A percentile compares a stretch with the other conserved stretches of the same genome.
Conservation (phyloP, 805 yeast genomes). For the Starmerella lactis-condensi region DNA sequence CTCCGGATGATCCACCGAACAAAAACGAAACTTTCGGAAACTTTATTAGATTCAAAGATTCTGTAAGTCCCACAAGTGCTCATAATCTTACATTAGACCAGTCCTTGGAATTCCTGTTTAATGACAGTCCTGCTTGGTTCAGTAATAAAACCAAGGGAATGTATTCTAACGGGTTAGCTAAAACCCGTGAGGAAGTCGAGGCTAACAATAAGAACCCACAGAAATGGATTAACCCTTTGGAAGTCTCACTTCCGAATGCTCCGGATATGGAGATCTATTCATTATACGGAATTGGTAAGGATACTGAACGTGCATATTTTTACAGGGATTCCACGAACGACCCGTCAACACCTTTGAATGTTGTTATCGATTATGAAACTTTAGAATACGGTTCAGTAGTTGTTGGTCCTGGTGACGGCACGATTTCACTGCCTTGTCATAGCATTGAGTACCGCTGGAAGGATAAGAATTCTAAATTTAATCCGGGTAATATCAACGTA, state of each 20-base stretch:
- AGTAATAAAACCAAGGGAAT: slow-evolving; percentile 41
- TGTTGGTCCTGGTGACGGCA: slow-evolving; percentile 90
- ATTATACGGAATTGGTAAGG: slow-evolving; percentile 91
- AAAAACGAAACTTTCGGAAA: slow-evolving; percentile 40
- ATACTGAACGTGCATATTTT: slow-evolving; percentile 82
- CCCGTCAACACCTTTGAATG: slow-evolving; percentile 35
- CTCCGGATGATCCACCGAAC: slow-evolving; percentile 38
- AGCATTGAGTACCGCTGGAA: slow-evolving; percentile 86
- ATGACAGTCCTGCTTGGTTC: slow-evolving; percentile 64
- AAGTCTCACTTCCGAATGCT: slow-evolving; percentile 79
- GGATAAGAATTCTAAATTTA: slow-evolving; percentile 38
- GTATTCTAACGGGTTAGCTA: slow-evolving; percentile 65
- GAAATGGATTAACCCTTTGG: slow-evolving; percentile 91
- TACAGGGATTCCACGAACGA: slow-evolving; percentile 54
- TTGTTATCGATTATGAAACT: slow-evolving; percentile 51
- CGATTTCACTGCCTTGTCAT: slow-evolving; percentile 74
- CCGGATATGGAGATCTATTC: slow-evolving; percentile 80
- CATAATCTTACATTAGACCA: slow-evolving; percentile 45
- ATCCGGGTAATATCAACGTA: slow-evolving; percentile 60
- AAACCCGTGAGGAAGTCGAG: slow-evolving; percentile 36
- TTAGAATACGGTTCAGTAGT: slow-evolving; percentile 39
- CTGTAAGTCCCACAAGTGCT: slow-evolving; percentile 27
- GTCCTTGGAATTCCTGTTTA: slow-evolving; percentile 46
- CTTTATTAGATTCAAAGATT: slow-evolving; percentile 46
- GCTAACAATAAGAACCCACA: slow-evolving; percentile 50